Base-by-base conservation (phyloP, 148 eudicot species). In the Talinum fruticosum region DNA sequence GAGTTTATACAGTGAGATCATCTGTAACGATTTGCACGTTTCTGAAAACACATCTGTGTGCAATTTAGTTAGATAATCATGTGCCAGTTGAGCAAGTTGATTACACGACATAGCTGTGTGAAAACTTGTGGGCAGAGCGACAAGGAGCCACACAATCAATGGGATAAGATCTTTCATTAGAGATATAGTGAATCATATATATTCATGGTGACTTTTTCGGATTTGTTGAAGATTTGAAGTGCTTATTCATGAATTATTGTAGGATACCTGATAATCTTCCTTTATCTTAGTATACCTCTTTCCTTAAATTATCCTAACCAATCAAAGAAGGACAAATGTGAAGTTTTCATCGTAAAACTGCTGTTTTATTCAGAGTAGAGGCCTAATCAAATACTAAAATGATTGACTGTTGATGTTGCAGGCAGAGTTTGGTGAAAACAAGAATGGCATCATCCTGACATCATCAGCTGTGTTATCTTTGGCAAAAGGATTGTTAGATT, bases 401-500 rank as follows among this genome's bases (percentile, higher is more conserved):
- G 24, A 66, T 32, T 53, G 69, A 38, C 57, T 80, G 32, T 59
- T 76, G 59, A 69, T 49, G 34, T 66, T 76, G 77, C 83, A 83
- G 85, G 85, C 67, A 29, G 79, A 61, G 53, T 67, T 68, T 76
- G 74, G 71, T 68, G 83, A 72, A 73, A 44, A 44, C 74, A 44
- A 35, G 76, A 19, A 69, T 57, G 71, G 49, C 57, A 15, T 68
- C 30, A 57, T 34, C 34, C 69, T 79, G 59, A 73, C 76, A 13
- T 69, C 85, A 44, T 30, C 77, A 21, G 35, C 65, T 15, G 81
- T 29, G 26, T 57, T 75, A 41, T 69, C 78, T 74, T 71, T 77
- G 32, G 83, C 77, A 10, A 85, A 82, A 78, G 79, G 77, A 54
- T 64, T 82, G 32, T 10, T 79, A 57, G 47, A 77, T 64, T 85